A percentile compares a stretch with the other conserved stretches of the same genome.
These are phyloP conservation scores for Silene uniflora DNA, from an alignment of 148 eudicot species.

Conservation along the genomic window DNA sequence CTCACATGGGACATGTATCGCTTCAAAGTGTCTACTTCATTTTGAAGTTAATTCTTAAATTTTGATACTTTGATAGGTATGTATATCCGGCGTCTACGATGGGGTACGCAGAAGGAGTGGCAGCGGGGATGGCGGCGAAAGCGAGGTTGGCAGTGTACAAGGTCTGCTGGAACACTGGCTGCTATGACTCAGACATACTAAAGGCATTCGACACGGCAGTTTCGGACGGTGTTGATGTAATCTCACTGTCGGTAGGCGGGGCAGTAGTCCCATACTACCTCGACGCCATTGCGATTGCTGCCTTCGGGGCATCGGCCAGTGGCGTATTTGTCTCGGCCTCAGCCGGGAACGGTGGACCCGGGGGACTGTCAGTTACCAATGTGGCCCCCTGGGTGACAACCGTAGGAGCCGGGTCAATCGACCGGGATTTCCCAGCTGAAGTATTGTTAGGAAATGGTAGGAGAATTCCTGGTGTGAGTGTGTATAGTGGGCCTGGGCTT, in stretches of 20 bases:
- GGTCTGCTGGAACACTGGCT: constrained; percentile 91
- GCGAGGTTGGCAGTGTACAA: constrained; percentile 84
- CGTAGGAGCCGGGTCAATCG: constrained; percentile 83
- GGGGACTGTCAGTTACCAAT: constrained; percentile 73
- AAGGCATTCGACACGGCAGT: constrained; percentile 90
- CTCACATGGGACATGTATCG: too few species aligned
- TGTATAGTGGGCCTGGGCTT: constrained; percentile 70
- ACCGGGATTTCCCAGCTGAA: constrained; percentile 83
- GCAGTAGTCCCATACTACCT: constrained; percentile 85
- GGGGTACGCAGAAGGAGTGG: constrained; percentile 81
- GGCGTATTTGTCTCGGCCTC: constrained; percentile 90
- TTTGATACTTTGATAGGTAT: constrained; percentile 56
- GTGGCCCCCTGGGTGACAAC: constrained; percentile 93
- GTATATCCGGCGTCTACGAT: constrained; percentile 75
- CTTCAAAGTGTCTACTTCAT: too few species aligned
- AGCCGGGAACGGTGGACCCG: constrained; percentile 93
- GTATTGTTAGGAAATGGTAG: constrained; percentile 76
- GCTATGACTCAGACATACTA: constrained; percentile 88
- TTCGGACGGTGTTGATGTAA: constrained; percentile 76
- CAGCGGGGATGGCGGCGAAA: constrained; percentile 95
- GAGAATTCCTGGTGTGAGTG: constrained; percentile 52
- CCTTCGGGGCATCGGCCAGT: constrained; percentile 56
- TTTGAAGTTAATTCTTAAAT: background rate
- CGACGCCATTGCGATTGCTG: constrained; percentile 83
- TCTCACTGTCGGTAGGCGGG: constrained; percentile 81